A percentile compares a stretch with the other conserved stretches of the same genome.
Conservation (phyloP, 352 stramenopile species). For the Globisporangium parvum region DNA sequence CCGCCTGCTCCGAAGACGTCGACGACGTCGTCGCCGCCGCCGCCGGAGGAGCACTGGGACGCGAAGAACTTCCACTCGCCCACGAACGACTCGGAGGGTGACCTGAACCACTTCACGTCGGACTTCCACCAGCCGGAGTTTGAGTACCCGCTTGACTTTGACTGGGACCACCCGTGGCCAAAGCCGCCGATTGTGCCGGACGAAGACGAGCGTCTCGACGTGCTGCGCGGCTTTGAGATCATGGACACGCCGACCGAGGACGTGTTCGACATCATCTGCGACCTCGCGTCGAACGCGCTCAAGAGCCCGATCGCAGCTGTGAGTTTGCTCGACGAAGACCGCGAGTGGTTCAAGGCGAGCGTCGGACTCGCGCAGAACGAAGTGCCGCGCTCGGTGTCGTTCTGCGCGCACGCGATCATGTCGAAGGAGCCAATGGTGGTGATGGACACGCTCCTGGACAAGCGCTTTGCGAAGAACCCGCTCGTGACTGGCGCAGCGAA, state of each 20-base stretch:
- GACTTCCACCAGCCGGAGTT: slow-evolving; percentile 80
- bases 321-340: slow-evolving; percentile 80
- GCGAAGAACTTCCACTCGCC: slow-evolving; percentile 81
- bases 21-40: slow-evolving; percentile 36
- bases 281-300: slow-evolving; percentile 78
- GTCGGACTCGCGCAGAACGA: slow-evolving; percentile 82
- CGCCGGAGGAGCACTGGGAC: slow-evolving; percentile 56
- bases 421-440: slow-evolving; percentile 88
- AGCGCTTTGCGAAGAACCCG: slow-evolving; percentile 83
- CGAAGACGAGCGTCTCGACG: slow-evolving; percentile 66
- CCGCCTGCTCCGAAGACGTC: slow-evolving; percentile 34
- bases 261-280: slow-evolving; percentile 88
- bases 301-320: slow-evolving; percentile 84
- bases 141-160: slow-evolving; percentile 85
- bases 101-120: slow-evolving; percentile 66
- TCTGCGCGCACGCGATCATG: slow-evolving; percentile 85
- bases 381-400: slow-evolving; percentile 81
- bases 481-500: slow-evolving; percentile 77
- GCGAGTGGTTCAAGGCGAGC: slow-evolving; percentile 86
- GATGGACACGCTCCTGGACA: slow-evolving; percentile 81
- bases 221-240: slow-evolving; percentile 81
- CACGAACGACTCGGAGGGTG: slow-evolving; percentile 70
- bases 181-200: slow-evolving; percentile 70
- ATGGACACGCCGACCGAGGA: slow-evolving; percentile 84
- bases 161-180: slow-evolving; percentile 84